Percentiles rank a stretch among this genome's conserved stretches.
phyloP scores from a whole-genome alignment of 2,329 filamentous ascomycete species.

The Botryosphaeria dothidea region DNA sequence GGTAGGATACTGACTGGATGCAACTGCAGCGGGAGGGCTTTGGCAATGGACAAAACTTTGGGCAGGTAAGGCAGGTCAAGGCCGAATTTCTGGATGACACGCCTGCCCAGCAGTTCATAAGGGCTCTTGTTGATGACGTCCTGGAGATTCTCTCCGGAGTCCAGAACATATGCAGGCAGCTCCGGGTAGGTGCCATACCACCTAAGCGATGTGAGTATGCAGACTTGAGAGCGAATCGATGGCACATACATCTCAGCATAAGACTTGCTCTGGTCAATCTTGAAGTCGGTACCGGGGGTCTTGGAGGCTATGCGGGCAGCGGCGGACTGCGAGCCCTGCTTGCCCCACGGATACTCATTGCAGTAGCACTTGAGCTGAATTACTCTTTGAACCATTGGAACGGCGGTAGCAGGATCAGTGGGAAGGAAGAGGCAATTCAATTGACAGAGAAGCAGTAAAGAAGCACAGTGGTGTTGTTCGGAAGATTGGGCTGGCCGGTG shows the following conservation, averaged over 20 bases:
- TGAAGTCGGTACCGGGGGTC: constrained; percentile 63
- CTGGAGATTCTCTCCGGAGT: constrained; percentile 64
- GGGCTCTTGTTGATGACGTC: constrained; percentile 64
- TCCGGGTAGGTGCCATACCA: constrained; percentile 79
- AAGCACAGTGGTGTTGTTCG: neutral
- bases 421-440: neutral
- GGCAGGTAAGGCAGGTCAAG: constrained; percentile 70
- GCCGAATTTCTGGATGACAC: constrained; percentile 62
- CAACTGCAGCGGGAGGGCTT: constrained; percentile 73
- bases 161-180: constrained; percentile 60
- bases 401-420: neutral
- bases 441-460: constrained; percentile 18
- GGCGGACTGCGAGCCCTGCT: constrained; percentile 64
- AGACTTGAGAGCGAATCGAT: neutral
- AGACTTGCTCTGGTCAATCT: constrained; percentile 62
- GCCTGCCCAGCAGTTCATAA: constrained; percentile 63
- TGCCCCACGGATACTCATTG: constrained; percentile 71
- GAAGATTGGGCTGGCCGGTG: neutral
- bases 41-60: constrained; percentile 75
- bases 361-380: constrained; percentile 57
- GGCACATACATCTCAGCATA: constrained; percentile 61
- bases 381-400: constrained; percentile 52
- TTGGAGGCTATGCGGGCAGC: constrained; percentile 66
- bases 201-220: constrained; percentile 15
- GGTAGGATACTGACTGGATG: constrained; percentile 53